These are phyloP conservation scores for Eucalyptus virginea DNA, from an alignment of 345 rosid species.

Conservation along the genomic window DNA sequence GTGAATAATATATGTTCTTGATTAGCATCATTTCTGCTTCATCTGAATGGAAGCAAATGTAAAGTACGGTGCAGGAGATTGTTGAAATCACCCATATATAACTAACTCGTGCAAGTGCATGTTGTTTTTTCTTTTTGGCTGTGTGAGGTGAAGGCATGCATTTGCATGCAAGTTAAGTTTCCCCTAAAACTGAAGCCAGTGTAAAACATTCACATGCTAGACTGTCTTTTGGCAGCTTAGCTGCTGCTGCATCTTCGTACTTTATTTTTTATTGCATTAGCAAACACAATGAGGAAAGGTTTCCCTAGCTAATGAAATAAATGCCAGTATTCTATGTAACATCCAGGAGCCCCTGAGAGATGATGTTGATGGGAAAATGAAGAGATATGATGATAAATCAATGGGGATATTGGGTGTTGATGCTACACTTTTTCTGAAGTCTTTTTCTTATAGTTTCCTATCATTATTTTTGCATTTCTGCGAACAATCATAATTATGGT, in stretches of 20 bases:
- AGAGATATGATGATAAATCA: neutral
- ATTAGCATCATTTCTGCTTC: neutral
- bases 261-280: neutral
- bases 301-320: neutral
- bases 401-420: neutral
- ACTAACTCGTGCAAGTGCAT: neutral
- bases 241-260: neutral
- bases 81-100: neutral
- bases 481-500: neutral
- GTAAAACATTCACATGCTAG: neutral
- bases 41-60: neutral
- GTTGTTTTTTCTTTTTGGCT: neutral
- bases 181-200: neutral
- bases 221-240: neutral
- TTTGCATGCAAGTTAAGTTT: neutral
- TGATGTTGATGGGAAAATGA: neutral
- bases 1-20: neutral
- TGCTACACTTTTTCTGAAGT: neutral
- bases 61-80: neutral
- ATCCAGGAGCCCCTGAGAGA: neutral
- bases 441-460: neutral
- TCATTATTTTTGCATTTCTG: neutral
- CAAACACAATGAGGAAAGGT: neutral
- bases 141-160: neutral
- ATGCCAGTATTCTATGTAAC: neutral